Evolutionary conservation across 2,329 filamentous ascomycete species (phyloP).

Genomic region (Pseudopyricularia cyperi): DNA sequence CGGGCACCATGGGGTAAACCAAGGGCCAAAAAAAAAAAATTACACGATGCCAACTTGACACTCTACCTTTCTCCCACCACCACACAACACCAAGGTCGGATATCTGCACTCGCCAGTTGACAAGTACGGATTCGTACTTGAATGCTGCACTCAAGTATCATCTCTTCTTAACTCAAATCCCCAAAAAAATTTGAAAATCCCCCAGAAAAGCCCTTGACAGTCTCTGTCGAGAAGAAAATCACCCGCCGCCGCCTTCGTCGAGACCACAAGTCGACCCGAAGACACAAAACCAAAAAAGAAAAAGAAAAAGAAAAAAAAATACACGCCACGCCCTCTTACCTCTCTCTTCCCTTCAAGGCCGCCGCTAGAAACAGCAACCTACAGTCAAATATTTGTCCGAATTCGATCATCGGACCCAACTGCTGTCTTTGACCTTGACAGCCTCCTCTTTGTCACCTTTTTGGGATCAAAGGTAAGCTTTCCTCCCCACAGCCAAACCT

Average conservation of each 20-base stretch:
- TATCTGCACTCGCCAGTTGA: slow-evolving; percentile 11
- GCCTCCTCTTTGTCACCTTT: slow-evolving; percentile 1
- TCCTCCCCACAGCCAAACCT: not conserved
- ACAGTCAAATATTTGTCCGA: not conserved
- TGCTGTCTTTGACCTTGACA: not conserved
- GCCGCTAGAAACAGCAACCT: not conserved
- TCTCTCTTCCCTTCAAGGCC: not conserved
- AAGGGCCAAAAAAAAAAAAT: not conserved
- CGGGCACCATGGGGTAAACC: not conserved
- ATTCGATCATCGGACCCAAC: not conserved
- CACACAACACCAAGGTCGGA: slow-evolving; percentile 14
- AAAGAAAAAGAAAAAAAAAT: not conserved
- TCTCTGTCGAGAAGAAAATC: slow-evolving; percentile 7
- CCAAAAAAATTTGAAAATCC: slow-evolving; percentile 48
- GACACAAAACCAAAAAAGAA: slow-evolving; percentile 2
- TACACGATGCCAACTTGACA: not conserved
- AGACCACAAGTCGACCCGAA: slow-evolving; percentile 7
- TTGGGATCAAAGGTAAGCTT: not conserved
- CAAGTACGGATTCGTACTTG: slow-evolving; percentile 40
- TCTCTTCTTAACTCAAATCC: slow-evolving; percentile 34
- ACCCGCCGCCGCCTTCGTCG: slow-evolving; percentile 7
- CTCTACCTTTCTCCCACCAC: slow-evolving; percentile 6
- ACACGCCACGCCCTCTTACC: not conserved
- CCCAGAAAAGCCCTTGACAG: slow-evolving; percentile 25
- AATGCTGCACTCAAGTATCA: slow-evolving; percentile 46